phyloP scores from a whole-genome alignment of 805 yeast genomes.

The Tetrapisispora fleetii region DNA sequence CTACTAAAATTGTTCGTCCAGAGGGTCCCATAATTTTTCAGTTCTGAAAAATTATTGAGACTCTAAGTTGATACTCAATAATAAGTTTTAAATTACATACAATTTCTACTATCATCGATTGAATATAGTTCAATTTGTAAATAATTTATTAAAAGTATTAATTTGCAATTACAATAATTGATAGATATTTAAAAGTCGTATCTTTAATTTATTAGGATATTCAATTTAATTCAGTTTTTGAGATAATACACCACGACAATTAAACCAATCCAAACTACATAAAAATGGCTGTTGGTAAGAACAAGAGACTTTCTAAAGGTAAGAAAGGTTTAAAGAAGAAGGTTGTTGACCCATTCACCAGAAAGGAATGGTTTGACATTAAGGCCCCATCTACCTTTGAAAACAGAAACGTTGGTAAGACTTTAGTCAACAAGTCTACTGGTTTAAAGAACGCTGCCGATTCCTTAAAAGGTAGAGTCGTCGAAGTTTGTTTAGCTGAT shows the following conservation, averaged over 20 bases:
- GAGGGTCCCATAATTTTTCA: too few species aligned
- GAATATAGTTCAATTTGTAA: neutral
- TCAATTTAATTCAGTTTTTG: neutral
- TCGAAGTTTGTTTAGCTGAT: slow-evolving; percentile 93
- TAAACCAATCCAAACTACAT: slow-evolving; percentile 3
- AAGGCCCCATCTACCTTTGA: slow-evolving; percentile 98
- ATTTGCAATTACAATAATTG: neutral
- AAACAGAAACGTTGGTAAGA: slow-evolving; percentile 97
- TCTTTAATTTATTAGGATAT: neutral
- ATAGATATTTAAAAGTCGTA: neutral
- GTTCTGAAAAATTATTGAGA: too few species aligned
- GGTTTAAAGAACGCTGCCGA: slow-evolving; percentile 98
- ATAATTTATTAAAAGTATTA: too few species aligned
- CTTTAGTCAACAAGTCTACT: slow-evolving; percentile 95
- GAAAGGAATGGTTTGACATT: slow-evolving; percentile 97
- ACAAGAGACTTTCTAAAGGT: slow-evolving; percentile 76
- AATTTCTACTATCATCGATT: neutral
- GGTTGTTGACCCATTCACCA: slow-evolving; percentile 98
- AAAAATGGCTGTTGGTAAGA: slow-evolving; percentile 75
- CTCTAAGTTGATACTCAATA: too few species aligned
- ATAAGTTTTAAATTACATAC: too few species aligned
- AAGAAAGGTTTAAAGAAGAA: slow-evolving; percentile 98
- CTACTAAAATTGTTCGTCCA: too few species aligned
- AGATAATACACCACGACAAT: slow-evolving; percentile 3
- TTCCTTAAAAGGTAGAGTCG: slow-evolving; percentile 95